A percentile compares a stretch with the other conserved stretches of the same genome.
phyloP scores from a whole-genome alignment of 2,329 filamentous ascomycete species.

The Colletotrichum gigasporum region DNA sequence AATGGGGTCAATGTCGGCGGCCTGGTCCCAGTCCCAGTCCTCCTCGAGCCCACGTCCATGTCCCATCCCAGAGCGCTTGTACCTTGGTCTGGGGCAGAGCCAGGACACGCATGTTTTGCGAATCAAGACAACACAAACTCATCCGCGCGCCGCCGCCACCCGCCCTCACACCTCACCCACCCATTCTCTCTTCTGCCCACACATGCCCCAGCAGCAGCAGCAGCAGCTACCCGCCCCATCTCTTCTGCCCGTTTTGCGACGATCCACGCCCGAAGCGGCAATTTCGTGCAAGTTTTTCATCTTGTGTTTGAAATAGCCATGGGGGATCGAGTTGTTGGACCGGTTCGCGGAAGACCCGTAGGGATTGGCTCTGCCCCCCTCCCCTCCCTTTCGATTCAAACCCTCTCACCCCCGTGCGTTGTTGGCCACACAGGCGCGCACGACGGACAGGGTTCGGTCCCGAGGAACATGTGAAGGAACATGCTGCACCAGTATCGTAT shows the following conservation, averaged over 20 bases:
- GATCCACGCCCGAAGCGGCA: constrained; percentile 17
- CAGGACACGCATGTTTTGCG: constrained; percentile 21
- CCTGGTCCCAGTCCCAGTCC: no score
- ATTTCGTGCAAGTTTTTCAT: constrained; percentile 12
- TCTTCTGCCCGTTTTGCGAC: neutral
- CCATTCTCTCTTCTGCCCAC: neutral
- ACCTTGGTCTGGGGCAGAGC: constrained; percentile 27
- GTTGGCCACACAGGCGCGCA: no score
- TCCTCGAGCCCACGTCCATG: neutral
- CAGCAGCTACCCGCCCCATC: neutral
- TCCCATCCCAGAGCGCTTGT: constrained; percentile 1
- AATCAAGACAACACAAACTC: neutral
- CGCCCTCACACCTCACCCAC: neutral
- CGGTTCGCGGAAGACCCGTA: neutral
- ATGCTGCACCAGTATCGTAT: neutral
- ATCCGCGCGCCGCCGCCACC: neutral
- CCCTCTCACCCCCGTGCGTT: no score
- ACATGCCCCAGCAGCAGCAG: no score
- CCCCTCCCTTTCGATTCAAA: no score
- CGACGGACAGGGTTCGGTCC: neutral
- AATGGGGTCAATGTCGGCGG: no score
- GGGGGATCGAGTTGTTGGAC: neutral
- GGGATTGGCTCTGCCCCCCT: constrained; percentile 5
- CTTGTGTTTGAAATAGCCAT: constrained; percentile 12
- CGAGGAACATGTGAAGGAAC: constrained; percentile 10